Conservation (phyloP, 2,329 filamentous ascomycete genomes). For the Hymenoscyphus scutula region DNA sequence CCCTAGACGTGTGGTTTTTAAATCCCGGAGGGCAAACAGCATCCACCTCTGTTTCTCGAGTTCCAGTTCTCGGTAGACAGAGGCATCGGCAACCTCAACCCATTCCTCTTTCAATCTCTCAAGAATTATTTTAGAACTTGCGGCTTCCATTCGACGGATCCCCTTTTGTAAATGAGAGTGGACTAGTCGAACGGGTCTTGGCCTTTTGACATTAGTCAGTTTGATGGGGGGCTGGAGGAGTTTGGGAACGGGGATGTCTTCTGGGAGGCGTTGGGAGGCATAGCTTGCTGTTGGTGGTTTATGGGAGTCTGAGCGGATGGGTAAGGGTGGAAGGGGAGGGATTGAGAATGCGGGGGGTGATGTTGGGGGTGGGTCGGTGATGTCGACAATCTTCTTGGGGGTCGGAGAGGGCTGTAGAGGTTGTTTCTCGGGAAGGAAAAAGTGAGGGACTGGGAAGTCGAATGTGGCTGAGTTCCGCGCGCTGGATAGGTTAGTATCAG, state of each 20-base stretch:
- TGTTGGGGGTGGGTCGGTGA: background rate
- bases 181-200: slow-evolving; percentile 17
- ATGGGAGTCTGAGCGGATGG: slow-evolving; percentile 21
- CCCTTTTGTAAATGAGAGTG: slow-evolving; percentile 49
- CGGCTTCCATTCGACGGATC: slow-evolving; percentile 53
- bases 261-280: background rate
- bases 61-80: slow-evolving; percentile 50
- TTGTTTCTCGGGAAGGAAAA: slow-evolving; percentile 8
- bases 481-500: slow-evolving; percentile 11
- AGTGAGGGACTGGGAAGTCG: slow-evolving; percentile 27
- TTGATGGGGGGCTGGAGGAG: slow-evolving; percentile 3
- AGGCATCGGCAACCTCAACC: slow-evolving; percentile 45
- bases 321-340: background rate
- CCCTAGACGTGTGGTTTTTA: slow-evolving; percentile 24
- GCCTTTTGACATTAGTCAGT: background rate
- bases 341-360: background rate
- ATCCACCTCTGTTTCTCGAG: slow-evolving; percentile 61
- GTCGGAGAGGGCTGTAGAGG: background rate
- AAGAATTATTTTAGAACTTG: slow-evolving; percentile 51
- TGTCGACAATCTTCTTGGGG: background rate
- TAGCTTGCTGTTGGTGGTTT: slow-evolving; percentile 23
- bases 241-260: slow-evolving; percentile 5
- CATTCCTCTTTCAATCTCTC: slow-evolving; percentile 54
- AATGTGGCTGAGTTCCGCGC: slow-evolving; percentile 21
- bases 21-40: slow-evolving; percentile 53